Percentiles rank a stretch among this genome's conserved stretches.
phyloP scores from a whole-genome alignment of 495 filamentous ascomycete genomes.

The Penicillium coprophilum region DNA sequence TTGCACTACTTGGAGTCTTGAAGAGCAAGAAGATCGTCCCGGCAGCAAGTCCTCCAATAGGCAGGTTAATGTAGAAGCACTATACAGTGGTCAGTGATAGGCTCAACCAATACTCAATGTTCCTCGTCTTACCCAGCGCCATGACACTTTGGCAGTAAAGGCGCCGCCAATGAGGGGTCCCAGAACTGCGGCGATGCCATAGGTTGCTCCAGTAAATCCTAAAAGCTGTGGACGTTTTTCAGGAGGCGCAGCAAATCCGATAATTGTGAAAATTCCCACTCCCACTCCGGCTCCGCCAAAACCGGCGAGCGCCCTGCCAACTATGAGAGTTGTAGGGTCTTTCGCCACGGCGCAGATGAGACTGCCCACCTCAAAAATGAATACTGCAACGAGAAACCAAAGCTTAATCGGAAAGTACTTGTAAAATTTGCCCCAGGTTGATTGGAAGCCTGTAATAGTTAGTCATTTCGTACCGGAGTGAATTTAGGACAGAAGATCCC shows the following conservation, averaged over 20 bases:
- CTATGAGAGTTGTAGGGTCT: constrained; percentile 50
- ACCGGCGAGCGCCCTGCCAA: constrained; percentile 72
- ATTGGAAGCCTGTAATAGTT: constrained; percentile 43
- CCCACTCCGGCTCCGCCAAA: constrained; percentile 47
- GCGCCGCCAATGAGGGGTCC: constrained; percentile 51
- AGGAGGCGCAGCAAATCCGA: constrained; percentile 44
- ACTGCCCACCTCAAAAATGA: constrained; percentile 50
- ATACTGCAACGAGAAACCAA: constrained; percentile 58
- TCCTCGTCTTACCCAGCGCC: constrained; percentile 52
- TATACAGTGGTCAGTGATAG: constrained; percentile 1
- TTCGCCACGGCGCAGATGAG: constrained; percentile 26
- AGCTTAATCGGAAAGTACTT: constrained; percentile 43
- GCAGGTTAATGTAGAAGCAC: constrained; percentile 72
- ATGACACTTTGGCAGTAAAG: constrained; percentile 54
- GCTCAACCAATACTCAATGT: not conserved
- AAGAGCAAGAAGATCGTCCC: constrained; percentile 26
- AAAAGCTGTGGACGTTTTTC: constrained; percentile 48
- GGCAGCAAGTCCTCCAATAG: constrained; percentile 26
- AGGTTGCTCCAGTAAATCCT: constrained; percentile 47
- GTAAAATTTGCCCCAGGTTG: constrained; percentile 38
- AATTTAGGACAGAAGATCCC: not conserved
- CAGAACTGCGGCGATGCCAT: constrained; percentile 46
- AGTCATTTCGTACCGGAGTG: not conserved
- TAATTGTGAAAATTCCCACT: constrained; percentile 27
- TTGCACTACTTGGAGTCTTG: constrained; percentile 13